phyloP scores from a whole-genome alignment of 768 basidiomycete species.

The Exsudoporus frostii region DNA sequence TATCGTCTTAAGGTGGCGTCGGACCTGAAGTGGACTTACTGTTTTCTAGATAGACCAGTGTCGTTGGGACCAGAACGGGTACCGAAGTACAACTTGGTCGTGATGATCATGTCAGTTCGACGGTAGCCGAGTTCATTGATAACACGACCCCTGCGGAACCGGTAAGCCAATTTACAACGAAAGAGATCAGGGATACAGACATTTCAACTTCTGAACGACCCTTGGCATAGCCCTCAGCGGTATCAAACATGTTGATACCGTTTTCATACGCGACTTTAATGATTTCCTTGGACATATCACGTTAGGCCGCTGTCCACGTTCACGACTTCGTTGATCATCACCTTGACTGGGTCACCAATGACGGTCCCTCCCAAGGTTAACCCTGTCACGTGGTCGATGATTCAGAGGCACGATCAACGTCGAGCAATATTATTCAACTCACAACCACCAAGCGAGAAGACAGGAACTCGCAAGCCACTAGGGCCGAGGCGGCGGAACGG shows the following conservation, averaged over 20 bases:
- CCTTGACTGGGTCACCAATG: constrained; percentile 51
- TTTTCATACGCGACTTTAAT: constrained; percentile 52
- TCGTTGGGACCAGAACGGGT: constrained; percentile 46
- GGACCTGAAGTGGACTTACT: constrained; percentile 15
- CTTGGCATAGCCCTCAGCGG: constrained; percentile 42
- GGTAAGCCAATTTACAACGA: background rate
- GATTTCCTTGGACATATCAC: constrained; percentile 37
- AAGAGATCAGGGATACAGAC: constrained; percentile 17
- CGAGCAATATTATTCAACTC: constrained; percentile 1
- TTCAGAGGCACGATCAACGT: background rate
- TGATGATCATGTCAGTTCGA: constrained; percentile 48
- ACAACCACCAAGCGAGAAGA: constrained; percentile 54
- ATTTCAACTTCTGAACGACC: constrained; percentile 56
- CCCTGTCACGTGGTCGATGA: constrained; percentile 26
- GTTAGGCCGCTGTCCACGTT: background rate
- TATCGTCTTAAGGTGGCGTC: no score
- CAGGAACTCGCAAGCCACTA: constrained; percentile 47
- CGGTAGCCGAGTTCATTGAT: constrained; percentile 52
- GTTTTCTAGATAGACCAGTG: constrained; percentile 34
- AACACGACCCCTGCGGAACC: constrained; percentile 42
- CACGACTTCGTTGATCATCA: constrained; percentile 4
- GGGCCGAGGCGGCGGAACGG: constrained; percentile 42
- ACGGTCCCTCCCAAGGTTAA: constrained; percentile 48
- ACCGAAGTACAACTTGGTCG: constrained; percentile 60
- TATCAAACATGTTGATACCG: constrained; percentile 51